phyloP scores from a whole-genome alignment of 2,329 filamentous ascomycete species.

The Alternaria angustiovoidea region DNA sequence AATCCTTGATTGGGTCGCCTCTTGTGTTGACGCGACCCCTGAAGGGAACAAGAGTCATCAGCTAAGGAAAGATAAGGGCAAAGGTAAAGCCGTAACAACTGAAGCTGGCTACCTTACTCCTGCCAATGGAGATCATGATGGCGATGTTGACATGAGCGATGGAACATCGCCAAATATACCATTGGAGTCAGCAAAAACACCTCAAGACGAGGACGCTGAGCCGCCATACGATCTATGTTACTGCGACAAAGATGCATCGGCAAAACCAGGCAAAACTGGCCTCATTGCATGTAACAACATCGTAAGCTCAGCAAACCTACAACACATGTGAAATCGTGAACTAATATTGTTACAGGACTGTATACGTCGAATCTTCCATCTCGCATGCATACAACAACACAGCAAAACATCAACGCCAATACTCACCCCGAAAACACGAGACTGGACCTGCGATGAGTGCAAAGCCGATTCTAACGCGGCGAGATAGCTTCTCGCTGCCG shows the following conservation, averaged over 20 bases:
- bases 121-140: conserved; percentile 23
- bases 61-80: conserved; percentile 7
- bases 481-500: conserved; percentile 1
- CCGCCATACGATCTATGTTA: conserved; percentile 27
- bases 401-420: conserved; percentile 2
- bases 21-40: background rate
- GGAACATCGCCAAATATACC: background rate
- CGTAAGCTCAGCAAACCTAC: conserved; percentile 19
- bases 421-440: background rate
- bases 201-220: conserved; percentile 6
- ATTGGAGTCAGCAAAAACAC: background rate
- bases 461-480: background rate
- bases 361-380: conserved; percentile 31
- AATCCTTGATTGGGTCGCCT: background rate
- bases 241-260: conserved; percentile 29
- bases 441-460: conserved; percentile 24
- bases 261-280: background rate
- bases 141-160: conserved; percentile 24
- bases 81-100: conserved; percentile 17
- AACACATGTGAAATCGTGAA: background rate
- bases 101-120: conserved; percentile 22
- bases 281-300: conserved; percentile 26
- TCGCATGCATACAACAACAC: conserved; percentile 23
- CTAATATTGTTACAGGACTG: conserved; percentile 24
- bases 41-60: background rate